Conservation (phyloP, 495 filamentous ascomycete genomes). For the Lichina pygmaea region DNA sequence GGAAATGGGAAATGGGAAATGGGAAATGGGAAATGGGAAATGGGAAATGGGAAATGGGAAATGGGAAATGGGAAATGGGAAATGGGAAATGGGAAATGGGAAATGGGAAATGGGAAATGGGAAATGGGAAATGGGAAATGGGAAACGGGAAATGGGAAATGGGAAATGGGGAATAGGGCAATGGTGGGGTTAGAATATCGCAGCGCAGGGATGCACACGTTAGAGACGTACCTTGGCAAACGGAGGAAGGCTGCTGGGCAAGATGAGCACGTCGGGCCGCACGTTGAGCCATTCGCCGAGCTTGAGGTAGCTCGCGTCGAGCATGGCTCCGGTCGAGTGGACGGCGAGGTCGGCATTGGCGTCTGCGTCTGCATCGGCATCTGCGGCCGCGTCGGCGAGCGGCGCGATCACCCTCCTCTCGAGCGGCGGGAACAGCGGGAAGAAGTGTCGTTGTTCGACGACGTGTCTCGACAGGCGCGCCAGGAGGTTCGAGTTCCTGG, state of each 20-base stretch:
- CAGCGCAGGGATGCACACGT: not conserved
- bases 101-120: no score
- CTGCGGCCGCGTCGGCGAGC: slow-evolving; percentile 5
- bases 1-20: no score
- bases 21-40: not conserved
- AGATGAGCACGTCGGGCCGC: slow-evolving; percentile 58
- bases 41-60: not conserved
- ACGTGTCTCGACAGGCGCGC: slow-evolving; percentile 42
- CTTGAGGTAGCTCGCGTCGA: slow-evolving; percentile 71
- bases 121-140: not conserved
- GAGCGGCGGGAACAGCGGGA: slow-evolving; percentile 61
- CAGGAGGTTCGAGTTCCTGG: slow-evolving; percentile 28
- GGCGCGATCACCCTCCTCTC: slow-evolving; percentile 36
- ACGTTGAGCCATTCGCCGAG: slow-evolving; percentile 73
- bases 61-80: not conserved
- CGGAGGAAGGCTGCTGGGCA: slow-evolving; percentile 56
- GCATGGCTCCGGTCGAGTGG: slow-evolving; percentile 36
- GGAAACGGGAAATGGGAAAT: not conserved
- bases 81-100: no score
- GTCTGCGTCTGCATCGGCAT: not conserved
- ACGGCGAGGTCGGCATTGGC: no score
- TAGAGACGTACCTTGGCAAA: slow-evolving; percentile 62
- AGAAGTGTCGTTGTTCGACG: slow-evolving; percentile 71
- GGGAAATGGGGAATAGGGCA: not conserved
- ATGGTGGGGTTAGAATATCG: no score